Percentiles rank a stretch among this genome's conserved stretches.
Conservation (phyloP, 192 early-diverging fungal genomes). For the Coemansia sp. region DNA sequence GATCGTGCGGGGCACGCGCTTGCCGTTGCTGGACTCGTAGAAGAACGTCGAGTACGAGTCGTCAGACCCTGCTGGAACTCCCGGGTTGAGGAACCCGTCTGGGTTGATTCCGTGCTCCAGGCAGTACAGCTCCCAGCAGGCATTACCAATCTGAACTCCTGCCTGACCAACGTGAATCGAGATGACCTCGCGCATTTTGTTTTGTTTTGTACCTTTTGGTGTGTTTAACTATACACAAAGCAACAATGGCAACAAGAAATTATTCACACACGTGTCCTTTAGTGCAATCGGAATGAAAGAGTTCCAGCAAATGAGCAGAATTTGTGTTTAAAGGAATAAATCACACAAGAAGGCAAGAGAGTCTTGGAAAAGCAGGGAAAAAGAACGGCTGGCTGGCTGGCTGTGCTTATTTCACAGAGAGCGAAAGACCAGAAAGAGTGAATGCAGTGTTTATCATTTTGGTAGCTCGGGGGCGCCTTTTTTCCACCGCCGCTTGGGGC, state of each 20-base stretch:
- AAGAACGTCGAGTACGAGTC: conserved; percentile 99
- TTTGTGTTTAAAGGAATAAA: conserved; percentile 2
- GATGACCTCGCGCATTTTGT: conserved; percentile 74
- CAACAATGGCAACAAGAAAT: conserved; percentile 2
- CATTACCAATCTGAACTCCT: conserved; percentile 99
- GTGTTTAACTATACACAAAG: conserved; percentile 1
- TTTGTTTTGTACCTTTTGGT: conserved; percentile 7
- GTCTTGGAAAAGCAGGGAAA: too few species aligned
- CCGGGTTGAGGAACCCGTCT: conserved; percentile 68
- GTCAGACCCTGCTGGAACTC: conserved; percentile 53
- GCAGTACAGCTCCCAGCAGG: conserved; percentile 99
- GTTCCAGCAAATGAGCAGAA: too few species aligned
- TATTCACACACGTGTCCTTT: background rate
- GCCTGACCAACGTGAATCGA: conserved; percentile 85
- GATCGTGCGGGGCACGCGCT: conserved; percentile 99
- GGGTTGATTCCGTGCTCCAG: conserved; percentile 97
- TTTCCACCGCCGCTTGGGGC: background rate
- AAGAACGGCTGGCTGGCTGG: too few species aligned
- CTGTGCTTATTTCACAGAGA: too few species aligned
- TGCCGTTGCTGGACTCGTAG: conserved; percentile 97
- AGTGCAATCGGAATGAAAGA: conserved; percentile 15
- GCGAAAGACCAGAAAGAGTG: too few species aligned
- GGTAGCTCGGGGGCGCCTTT: too few species aligned
- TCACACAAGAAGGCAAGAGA: conserved; percentile 4
- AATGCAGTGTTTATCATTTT: too few species aligned